These are phyloP conservation scores for Tylopilus felleus DNA, from an alignment of 768 basidiomycete species.

Conservation along the genomic window DNA sequence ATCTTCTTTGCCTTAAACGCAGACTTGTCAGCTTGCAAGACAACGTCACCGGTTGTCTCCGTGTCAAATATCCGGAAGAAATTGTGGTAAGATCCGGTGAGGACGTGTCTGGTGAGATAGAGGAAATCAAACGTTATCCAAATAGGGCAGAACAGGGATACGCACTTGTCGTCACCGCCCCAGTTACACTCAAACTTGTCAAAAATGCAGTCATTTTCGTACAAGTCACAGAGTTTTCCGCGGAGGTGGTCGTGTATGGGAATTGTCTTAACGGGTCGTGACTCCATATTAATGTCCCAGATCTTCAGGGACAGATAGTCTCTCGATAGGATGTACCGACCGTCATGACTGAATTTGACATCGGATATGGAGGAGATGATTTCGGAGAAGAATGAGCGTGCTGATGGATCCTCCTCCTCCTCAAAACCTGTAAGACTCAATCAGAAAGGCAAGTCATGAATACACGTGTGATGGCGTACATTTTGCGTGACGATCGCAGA, in stretches of 20 bases:
- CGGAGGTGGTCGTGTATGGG: constrained; percentile 98
- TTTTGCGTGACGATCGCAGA: constrained; percentile 96
- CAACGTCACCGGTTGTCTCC: constrained; percentile 82
- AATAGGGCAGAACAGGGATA: constrained; percentile 22
- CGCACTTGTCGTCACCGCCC: constrained; percentile 93
- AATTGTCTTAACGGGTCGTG: constrained; percentile 93
- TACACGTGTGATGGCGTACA: constrained; percentile 49
- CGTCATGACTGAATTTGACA: constrained; percentile 98
- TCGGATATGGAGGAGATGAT: constrained; percentile 99
- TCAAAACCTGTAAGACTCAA: constrained; percentile 72
- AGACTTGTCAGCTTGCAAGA: constrained; percentile 97
- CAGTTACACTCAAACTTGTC: constrained; percentile 99
- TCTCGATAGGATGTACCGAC: constrained; percentile 92
- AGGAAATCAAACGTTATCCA: constrained; percentile 9
- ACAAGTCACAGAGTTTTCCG: constrained; percentile 95
- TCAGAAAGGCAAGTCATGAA: constrained; percentile 7
- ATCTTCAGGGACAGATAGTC: constrained; percentile 98
- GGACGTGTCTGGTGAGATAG: constrained; percentile 64
- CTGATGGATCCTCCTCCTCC: constrained; percentile 96
- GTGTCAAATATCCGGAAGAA: constrained; percentile 99
- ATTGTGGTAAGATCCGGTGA: constrained; percentile 99
- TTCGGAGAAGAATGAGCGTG: constrained; percentile 98
- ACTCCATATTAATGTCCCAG: constrained; percentile 99
- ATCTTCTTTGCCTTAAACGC: constrained; percentile 99
- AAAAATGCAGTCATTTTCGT: constrained; percentile 99